These are phyloP conservation scores for Abrus pulchellus DNA, from an alignment of 306 rosid species.

Conservation along the genomic window DNA sequence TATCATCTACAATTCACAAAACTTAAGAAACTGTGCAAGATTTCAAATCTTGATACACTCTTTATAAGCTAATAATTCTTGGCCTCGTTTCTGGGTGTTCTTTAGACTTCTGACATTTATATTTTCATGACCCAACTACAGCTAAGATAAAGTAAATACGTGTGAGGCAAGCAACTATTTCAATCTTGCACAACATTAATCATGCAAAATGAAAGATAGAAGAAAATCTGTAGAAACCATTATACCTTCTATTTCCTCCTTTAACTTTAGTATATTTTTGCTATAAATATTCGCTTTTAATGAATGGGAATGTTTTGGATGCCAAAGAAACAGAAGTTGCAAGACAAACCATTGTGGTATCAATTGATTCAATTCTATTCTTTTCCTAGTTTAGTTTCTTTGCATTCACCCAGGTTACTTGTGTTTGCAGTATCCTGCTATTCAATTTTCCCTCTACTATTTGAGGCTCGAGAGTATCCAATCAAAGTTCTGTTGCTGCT, in stretches of 20 bases:
- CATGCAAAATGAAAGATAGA: constrained; percentile 3
- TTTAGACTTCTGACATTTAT: neutral
- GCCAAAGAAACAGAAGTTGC: constrained; percentile 41
- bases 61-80: too few species aligned
- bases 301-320: constrained; percentile 9
- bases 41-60: too few species aligned
- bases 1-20: too few species aligned
- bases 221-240: constrained; percentile 9
- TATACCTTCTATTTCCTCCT: neutral
- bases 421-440: constrained; percentile 84
- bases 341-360: neutral
- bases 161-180: constrained; percentile 6
- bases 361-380: constrained; percentile 1
- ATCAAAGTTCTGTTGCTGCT: constrained; percentile 78
- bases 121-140: neutral
- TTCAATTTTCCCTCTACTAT: constrained; percentile 82
- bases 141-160: neutral
- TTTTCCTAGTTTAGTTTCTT: neutral
- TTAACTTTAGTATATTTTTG: constrained; percentile 3
- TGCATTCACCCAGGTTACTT: constrained; percentile 35
- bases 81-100: neutral
- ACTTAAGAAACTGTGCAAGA: too few species aligned
- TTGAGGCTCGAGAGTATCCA: constrained; percentile 86
- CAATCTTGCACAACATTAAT: constrained; percentile 7
- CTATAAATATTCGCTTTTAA: constrained; percentile 13